Conservation (phyloP, 345 rosid genomes). For the Syzygium oleosum region DNA sequence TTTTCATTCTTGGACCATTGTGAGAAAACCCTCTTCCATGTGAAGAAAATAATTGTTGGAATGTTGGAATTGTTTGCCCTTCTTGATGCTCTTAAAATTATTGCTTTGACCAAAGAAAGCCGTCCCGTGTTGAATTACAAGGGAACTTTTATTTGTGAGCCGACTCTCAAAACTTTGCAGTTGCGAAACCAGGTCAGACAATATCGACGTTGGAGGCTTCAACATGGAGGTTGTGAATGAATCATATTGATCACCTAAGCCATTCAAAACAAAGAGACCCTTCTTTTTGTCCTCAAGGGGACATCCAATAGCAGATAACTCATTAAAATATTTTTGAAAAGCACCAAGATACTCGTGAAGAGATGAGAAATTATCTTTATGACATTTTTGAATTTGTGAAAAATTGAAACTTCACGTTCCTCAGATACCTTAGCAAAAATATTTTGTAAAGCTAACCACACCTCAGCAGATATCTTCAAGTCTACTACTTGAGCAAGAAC, state of each 20-base stretch:
- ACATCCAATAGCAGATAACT: neutral
- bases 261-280: neutral
- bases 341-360: neutral
- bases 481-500: neutral
- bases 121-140: too few relatives aligned
- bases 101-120: too few relatives aligned
- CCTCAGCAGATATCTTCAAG: accelerated
- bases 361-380: neutral
- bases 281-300: neutral
- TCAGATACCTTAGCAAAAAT: neutral
- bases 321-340: neutral
- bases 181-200: too few relatives aligned
- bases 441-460: neutral
- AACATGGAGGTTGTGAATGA: neutral
- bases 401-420: neutral
- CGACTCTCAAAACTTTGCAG: too few relatives aligned
- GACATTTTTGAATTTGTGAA: neutral
- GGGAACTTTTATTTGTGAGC: too few relatives aligned
- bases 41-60: too few relatives aligned
- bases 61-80: too few relatives aligned
- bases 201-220: neutral
- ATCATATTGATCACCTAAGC: neutral
- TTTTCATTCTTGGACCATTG: neutral
- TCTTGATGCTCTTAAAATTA: too few relatives aligned
- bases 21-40: neutral